Evolutionary conservation across 345 rosid species (phyloP), one percentile per base, ranked within the genome.

Genomic region (Alliaria petiolata): DNA sequence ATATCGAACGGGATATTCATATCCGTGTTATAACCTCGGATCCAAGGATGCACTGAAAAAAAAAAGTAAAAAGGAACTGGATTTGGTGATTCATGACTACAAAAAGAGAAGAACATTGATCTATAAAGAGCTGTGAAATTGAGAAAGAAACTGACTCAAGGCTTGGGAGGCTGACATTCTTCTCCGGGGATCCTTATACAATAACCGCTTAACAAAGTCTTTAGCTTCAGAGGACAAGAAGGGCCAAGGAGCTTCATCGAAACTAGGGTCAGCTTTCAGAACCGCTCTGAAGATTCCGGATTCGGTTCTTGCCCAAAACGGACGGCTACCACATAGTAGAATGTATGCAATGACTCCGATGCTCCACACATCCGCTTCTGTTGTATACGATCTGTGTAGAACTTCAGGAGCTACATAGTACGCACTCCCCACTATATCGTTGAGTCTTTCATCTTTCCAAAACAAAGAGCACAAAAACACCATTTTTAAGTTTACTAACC

Each of bases 341-440:
- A 91, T 93, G 80, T 91, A 93, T 40, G 95, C 87, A 53, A 93
- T 87, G 43, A 93, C 97, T 12, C 98, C 98, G 7, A 89, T 63
- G 77, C 98, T 93, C 98, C 98, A 93, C 7, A 87, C 96, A 83
- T 93, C 98, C 7, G 97, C 98, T 81, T 91, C 98, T 26, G 95
- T 83, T 71, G 81, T 71, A 76, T 93, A 93, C 56, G 92, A 89
- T 81, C 93, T 86, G 71, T 86, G 96, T 51, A 93, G 82, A 69
- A 93, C 98, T 83, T 93, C 98, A 22, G 98, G 98, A 56, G 97
- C 96, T 76, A 93, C 96, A 16, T 93, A 93, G 70, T 89, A 87
- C 0, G 95, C 97, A 57, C 97, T 93, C 71, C 98, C 98, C 46
- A 93, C 98, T 63, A 91, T 93, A 78, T 91, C 98, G 50, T 91